Base-by-base conservation (phyloP, 768 basidiomycete genomes). In the Lyophyllum shimeji region DNA sequence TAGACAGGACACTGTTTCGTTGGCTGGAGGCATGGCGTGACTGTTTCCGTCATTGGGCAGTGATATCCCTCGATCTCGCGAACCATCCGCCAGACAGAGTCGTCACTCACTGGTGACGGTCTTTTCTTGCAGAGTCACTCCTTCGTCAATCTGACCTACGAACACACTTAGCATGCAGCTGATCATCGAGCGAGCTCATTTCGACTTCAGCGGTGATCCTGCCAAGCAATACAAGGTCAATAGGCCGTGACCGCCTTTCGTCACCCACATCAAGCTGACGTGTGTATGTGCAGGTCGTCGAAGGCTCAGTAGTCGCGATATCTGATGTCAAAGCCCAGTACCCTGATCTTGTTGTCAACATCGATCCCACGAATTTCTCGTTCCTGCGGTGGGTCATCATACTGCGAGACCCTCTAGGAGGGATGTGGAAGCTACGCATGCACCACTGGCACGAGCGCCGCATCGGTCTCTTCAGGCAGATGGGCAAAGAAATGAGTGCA, bases 71-170 rank as follows among this genome's bases (percentile, higher is more conserved):
- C 23, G 53, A 61, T 52, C 37, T 61, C 15, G 53, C 56, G 6
- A 58, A 61, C 23, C 50, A 61, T 51, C 60, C 56, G 20, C 18
- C 33, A 3, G 34, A 61, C n/a, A 57, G 60, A 34, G 56, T 58
- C 9, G 39, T 58, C 1, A 57, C 60, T 21, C 60, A 61, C 27
- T 61, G 60, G 60, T 57, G 33, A 43, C 20, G 50, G 7, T n/a
- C 1, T 11, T 3, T 25, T 13, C 20, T 20, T 25, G 2, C 23
- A 24, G 11, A 45, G 33, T n/a, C 8, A 11, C 4, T 4, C 11
- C 8, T 34, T 7, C 39, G 37, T 33, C 13, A 27, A n/a, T n/a
- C 33, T 13, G 18, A 40, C 9, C 20, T 23, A 20, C 17, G 11
- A 21, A 34, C 27, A 5, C 39, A 21, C 25, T 5, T 24, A 61